phyloP scores from a whole-genome alignment of 495 filamentous ascomycete genomes.

The Lepraria neglecta region DNA sequence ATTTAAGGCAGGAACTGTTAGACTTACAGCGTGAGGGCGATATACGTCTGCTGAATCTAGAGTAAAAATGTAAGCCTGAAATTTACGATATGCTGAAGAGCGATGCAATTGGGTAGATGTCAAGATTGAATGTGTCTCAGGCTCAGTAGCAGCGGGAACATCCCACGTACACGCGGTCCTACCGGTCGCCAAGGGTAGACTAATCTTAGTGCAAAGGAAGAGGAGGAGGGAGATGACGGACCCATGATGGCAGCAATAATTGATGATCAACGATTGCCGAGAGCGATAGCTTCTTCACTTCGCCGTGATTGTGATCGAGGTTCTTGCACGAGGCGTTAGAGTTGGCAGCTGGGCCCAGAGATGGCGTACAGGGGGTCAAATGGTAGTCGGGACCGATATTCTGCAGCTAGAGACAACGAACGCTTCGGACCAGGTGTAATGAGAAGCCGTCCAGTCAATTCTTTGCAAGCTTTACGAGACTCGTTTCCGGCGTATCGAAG shows the following conservation, averaged over 20 bases:
- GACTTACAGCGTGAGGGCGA: slow-evolving; percentile 51
- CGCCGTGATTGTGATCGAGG: slow-evolving; percentile 24
- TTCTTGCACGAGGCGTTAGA: slow-evolving; percentile 20
- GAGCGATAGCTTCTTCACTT: slow-evolving; percentile 18
- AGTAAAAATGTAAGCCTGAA: slow-evolving; percentile 30
- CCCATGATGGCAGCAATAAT: slow-evolving; percentile 25
- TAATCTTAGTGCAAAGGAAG: slow-evolving; percentile 26
- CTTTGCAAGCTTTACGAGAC: slow-evolving; percentile 3
- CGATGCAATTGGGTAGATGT: slow-evolving; percentile 22
- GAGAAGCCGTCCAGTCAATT: slow-evolving; percentile 27
- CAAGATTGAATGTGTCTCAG: slow-evolving; percentile 22
- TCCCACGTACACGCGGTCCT: slow-evolving; percentile 20
- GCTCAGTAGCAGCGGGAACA: slow-evolving; percentile 20
- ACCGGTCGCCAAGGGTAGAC: slow-evolving; percentile 20
- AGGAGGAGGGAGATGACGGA: slow-evolving; percentile 26
- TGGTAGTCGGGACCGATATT: slow-evolving; percentile 24
- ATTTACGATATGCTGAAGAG: slow-evolving; percentile 15
- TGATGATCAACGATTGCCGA: slow-evolving; percentile 23
- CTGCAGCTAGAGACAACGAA: slow-evolving; percentile 23
- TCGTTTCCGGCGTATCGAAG: slow-evolving; percentile 9
- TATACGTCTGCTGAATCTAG: slow-evolving; percentile 48
- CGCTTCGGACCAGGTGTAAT: slow-evolving; percentile 23
- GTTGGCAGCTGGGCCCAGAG: slow-evolving; percentile 19
- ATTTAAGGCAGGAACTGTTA: slow-evolving; percentile 3
- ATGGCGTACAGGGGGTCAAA: slow-evolving; percentile 22